Evolutionary conservation across 495 filamentous ascomycete species (phyloP).

Genomic region (Beverwykella pulmonaria): DNA sequence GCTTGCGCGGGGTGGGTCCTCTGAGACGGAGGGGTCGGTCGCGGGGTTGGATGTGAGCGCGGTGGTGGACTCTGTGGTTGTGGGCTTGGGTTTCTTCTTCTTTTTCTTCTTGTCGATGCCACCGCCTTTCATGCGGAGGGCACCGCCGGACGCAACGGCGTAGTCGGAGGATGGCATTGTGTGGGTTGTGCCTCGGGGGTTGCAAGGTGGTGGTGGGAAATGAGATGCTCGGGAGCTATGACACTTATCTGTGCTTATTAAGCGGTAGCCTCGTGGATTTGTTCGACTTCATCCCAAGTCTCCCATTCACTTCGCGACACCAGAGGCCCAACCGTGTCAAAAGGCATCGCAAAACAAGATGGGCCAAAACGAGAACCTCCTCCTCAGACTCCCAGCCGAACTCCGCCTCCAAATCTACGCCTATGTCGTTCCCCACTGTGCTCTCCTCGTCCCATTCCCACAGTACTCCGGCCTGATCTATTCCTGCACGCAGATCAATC

Average conservation of each 20-base stretch:
- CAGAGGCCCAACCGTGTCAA: too few relatives aligned
- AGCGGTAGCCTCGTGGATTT: background rate
- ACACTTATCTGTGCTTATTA: background rate
- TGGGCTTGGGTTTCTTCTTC: slow-evolving; percentile 55
- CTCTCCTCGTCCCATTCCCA: background rate
- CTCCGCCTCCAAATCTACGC: slow-evolving; percentile 4
- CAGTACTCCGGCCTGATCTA: background rate
- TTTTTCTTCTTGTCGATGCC: slow-evolving; percentile 67
- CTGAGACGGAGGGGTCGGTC: background rate
- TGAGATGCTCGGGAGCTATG: background rate
- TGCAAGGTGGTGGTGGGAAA: background rate
- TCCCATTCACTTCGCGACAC: background rate
- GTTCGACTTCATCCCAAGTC: background rate
- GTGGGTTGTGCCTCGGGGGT: slow-evolving; percentile 50
- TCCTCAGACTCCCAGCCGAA: slow-evolving; percentile 4
- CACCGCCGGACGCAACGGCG: slow-evolving; percentile 60
- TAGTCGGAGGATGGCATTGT: slow-evolving; percentile 63
- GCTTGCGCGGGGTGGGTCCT: background rate
- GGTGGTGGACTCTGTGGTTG: slow-evolving; percentile 11
- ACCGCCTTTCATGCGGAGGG: slow-evolving; percentile 79
- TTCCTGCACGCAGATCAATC: background rate
- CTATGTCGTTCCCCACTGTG: background rate
- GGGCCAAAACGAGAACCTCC: background rate
- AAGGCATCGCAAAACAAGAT: background rate
- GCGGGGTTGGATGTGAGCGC: slow-evolving; percentile 2